phyloP scores from a whole-genome alignment of 169 alveolate species.

The Prorocentrum cordatum region DNA sequence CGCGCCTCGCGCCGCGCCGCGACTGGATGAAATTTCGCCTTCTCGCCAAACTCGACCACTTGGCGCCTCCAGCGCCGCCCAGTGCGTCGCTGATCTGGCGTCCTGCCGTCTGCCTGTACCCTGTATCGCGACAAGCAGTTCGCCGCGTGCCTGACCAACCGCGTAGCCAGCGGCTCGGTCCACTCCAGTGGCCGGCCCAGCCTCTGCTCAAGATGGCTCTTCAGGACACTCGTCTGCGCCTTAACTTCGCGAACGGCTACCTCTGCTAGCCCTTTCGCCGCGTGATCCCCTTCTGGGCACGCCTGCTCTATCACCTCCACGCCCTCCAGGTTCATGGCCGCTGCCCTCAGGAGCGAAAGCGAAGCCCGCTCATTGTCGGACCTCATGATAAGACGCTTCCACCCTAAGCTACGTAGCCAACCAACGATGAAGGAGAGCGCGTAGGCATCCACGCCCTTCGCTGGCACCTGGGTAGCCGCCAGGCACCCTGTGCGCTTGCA shows the following conservation, averaged over 20 bases:
- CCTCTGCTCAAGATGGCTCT: neutral
- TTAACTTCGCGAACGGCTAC: neutral
- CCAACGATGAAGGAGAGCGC: neutral
- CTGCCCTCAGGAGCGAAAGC: neutral
- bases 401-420: neutral
- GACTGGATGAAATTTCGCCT: neutral
- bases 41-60: neutral
- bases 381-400: neutral
- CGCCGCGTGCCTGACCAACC: neutral
- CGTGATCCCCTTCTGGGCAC: neutral
- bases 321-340: neutral
- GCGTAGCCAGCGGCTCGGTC: neutral
- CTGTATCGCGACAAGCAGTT: neutral
- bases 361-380: neutral
- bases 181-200: neutral
- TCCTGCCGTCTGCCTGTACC: neutral
- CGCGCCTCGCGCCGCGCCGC: neutral
- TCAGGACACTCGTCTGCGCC: neutral
- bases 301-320: neutral
- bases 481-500: neutral
- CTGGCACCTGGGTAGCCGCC: neutral
- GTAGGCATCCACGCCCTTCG: neutral
- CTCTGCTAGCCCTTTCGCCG: neutral
- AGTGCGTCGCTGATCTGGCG: neutral
- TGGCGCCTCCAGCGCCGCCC: neutral